Evolutionary conservation across 2,329 filamentous ascomycete species (phyloP), one percentile per base, ranked within the genome.

Genomic region (Domatiomyces catenatus): DNA sequence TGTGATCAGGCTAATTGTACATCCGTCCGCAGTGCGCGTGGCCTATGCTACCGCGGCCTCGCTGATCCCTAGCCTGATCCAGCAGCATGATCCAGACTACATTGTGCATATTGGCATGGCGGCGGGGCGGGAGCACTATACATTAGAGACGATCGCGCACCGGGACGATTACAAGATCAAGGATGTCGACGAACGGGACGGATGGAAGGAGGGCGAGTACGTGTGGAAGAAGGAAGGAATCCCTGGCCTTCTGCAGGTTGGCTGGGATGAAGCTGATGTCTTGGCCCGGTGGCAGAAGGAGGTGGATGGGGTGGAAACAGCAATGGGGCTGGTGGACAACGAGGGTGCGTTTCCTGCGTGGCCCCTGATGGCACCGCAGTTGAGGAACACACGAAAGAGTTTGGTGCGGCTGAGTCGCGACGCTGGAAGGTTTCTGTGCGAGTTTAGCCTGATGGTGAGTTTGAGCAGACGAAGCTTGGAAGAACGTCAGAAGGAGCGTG

Each of bases 101-200:
- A 73, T 80, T 19, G 65, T 94, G 3, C 86, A 93, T 65, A 83
- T 93, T 48, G 87, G 87, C 55, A 87, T 93, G 75, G 84, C 86
- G 0, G 70, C 63, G 62, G 83, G 64, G 60, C 77, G 68, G 58
- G 74, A 65, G 59, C 79, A 77, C 58, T 93, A 90, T 64, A 75
- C 77, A 8, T 70, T 90, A 7, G 87, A 94, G 69, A 74, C 76
- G 8, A 71, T 76, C 36, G 86, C 76, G 0, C 82, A 85, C 61
- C 75, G 84, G 39, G 80, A 85, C 58, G 82, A 82, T 3, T 94
- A 93, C 66, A 67, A 69, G 17, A 74, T 82, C 58, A 69, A 69
- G 18, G 87, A 93, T 63, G 76, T 88, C n/a, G 80, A 88, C 58
- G 78, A 72, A 2, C 50, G 59, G 7, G 54, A 62, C 1, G 69